phyloP scores from a whole-genome alignment of 805 yeast species.

The Kurtzmaniella fragi region DNA sequence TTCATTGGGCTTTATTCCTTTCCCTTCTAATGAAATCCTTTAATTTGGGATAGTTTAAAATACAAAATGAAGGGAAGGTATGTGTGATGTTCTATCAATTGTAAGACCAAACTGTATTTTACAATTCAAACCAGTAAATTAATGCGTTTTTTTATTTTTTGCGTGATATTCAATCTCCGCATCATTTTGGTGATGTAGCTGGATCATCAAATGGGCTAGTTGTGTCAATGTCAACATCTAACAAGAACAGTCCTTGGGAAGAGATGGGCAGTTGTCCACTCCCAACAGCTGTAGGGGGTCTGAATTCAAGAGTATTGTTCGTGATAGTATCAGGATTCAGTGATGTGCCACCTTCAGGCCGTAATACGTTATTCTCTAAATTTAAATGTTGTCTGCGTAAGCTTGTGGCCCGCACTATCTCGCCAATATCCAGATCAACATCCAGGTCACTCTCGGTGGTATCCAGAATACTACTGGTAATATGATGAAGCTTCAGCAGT shows the following conservation, averaged over 20 bases:
- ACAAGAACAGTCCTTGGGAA: slow-evolving; percentile 21
- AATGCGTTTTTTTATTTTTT: no score
- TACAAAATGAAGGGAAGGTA: no score
- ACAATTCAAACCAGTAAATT: no score
- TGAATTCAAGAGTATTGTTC: slow-evolving; percentile 7
- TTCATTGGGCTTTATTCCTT: not conserved
- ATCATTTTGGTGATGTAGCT: no score
- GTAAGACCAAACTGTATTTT: no score
- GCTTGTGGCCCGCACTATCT: slow-evolving; percentile 38
- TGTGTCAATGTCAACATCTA: slow-evolving; percentile 25
- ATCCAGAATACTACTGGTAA: slow-evolving; percentile 4
- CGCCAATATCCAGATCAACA: slow-evolving; percentile 44
- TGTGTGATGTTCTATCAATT: no score
- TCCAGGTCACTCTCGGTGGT: slow-evolving; percentile 25
- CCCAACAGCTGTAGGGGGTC: slow-evolving; percentile 1
- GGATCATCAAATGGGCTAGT: slow-evolving; percentile 29
- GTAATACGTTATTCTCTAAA: no score
- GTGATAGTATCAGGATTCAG: not conserved
- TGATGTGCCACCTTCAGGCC: slow-evolving; percentile 2
- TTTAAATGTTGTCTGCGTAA: slow-evolving; percentile 11
- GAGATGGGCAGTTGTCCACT: slow-evolving; percentile 1
- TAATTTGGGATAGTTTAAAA: no score
- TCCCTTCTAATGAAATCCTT: not conserved
- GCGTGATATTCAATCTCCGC: no score
- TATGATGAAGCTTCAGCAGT: not conserved